Percentiles rank a stretch among this genome's conserved stretches.
phyloP scores from a whole-genome alignment of 1,284 basidiomycete genomes.

The Agroathelia rolfsii region DNA sequence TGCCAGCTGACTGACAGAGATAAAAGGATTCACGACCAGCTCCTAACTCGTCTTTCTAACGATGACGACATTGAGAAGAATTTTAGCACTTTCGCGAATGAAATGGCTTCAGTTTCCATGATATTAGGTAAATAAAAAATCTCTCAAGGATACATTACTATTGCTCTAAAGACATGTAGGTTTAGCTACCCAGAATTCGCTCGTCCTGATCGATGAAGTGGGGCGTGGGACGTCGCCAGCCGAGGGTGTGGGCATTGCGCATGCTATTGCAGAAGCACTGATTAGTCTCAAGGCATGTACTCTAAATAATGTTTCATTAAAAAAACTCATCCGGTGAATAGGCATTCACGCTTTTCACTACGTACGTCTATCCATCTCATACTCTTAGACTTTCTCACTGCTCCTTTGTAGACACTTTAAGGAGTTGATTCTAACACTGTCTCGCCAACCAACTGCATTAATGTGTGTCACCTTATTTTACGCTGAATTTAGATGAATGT shows the following conservation, averaged over 20 bases:
- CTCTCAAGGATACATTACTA: too few relatives aligned
- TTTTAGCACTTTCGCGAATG: slow-evolving; percentile 86
- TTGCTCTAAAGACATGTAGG: too few relatives aligned
- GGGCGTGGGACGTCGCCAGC: slow-evolving; percentile 79
- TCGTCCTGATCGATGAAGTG: slow-evolving; percentile 87
- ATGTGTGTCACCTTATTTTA: slow-evolving; percentile 30
- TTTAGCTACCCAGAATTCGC: slow-evolving; percentile 60
- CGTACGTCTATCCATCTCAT: slow-evolving; percentile 36
- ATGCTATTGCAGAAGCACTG: slow-evolving; percentile 86
- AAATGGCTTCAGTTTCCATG: slow-evolving; percentile 87
- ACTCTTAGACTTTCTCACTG: not conserved
- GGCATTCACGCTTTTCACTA: slow-evolving; percentile 85
- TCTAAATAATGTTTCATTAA: not conserved
- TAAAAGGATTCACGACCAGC: slow-evolving; percentile 64
- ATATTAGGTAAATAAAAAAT: slow-evolving; percentile 48
- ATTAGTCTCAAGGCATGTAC: slow-evolving; percentile 61
- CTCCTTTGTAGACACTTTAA: slow-evolving; percentile 49
- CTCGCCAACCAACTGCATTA: slow-evolving; percentile 59
- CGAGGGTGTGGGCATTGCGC: slow-evolving; percentile 84
- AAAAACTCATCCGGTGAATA: slow-evolving; percentile 19
- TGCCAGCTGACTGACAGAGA: not conserved
- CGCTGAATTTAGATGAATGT: slow-evolving; percentile 13
- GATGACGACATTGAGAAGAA: slow-evolving; percentile 85
- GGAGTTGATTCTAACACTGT: slow-evolving; percentile 61
- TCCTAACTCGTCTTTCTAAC: slow-evolving; percentile 84